Conservation (phyloP, 441 rosid species). For the Syzygium syzygioides region DNA sequence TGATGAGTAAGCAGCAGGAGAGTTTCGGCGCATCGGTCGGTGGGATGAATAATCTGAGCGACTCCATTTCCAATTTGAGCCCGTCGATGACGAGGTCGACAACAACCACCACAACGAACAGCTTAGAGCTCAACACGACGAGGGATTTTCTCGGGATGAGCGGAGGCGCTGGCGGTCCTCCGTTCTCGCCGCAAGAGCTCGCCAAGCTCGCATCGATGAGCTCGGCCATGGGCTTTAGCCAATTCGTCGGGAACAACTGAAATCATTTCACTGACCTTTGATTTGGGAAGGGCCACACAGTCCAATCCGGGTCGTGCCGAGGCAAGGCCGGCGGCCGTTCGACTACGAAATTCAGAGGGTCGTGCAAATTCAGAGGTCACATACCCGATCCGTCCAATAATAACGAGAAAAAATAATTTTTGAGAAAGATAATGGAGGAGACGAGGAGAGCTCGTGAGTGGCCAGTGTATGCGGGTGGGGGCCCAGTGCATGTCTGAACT, state of each 20-base stretch:
- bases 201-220: conserved; percentile 70
- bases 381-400: not conserved
- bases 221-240: conserved; percentile 32
- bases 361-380: not conserved
- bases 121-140: conserved; percentile 40
- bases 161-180: conserved; percentile 31
- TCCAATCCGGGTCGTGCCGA: not conserved
- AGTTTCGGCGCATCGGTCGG: not conserved
- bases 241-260: conserved; percentile 24
- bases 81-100: conserved; percentile 17
- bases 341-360: not conserved
- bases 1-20: not conserved
- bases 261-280: not conserved
- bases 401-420: not conserved
- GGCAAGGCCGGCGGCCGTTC: not conserved
- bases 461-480: conserved; percentile 3
- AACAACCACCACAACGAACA: conserved; percentile 18
- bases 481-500: conserved; percentile 24
- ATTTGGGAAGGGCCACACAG: not conserved
- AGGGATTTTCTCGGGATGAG: conserved; percentile 81
- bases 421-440: conserved; percentile 2
- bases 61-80: conserved; percentile 16
- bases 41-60: not conserved
- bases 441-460: conserved; percentile 9
- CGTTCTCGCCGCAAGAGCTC: conserved; percentile 54